Base-by-base conservation (phyloP, 225 moss, liverwort and hornwort species). In the Bryum argenteum region DNA sequence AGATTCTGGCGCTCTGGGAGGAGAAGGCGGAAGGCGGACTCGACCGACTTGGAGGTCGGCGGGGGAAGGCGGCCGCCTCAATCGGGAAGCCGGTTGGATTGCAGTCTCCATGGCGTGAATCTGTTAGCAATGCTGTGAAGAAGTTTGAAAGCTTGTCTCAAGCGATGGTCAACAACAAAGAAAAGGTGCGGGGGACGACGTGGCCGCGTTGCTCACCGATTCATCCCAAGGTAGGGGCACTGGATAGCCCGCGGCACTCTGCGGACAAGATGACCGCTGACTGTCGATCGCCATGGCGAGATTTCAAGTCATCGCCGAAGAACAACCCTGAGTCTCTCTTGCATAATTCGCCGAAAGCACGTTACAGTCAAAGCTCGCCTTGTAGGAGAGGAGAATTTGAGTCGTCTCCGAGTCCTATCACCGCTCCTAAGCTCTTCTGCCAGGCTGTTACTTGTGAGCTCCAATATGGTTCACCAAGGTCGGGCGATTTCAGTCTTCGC, bases 1-100 rank as follows among this genome's bases (percentile, higher is more conserved):
- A 79, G 17, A 76, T 67, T 54, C 67, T 83, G 6, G 83, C 83
- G n/a, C 79, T 83, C 0, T 83, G 83, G 83, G 79, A 83, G 53
- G 83, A 82, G 71, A 78, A 82, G 51, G 67, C 75, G 61, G 75
- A 75, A 61, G 75, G 41, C 15, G 75, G 68, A 43, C 40, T 75
- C 20, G 68, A 68, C 8, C 67, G 75, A 26, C 68, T 68, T 28
- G 75, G 75, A 61, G 68, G 68, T 33, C 61, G 68, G 68, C 61
- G 75, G 67, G 77, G 71, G 53, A 77, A 71, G 71, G 39, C 58
- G 28, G 1, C 19, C 9, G 1, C 19, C 9, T 71, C 70, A 2
- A 70, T 41, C 8, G 69, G 67, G 54, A 74, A 56, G 56, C 58
- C 64, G 33, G 65, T 57, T 19, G 72, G 45, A 12, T 28, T 54